Base-by-base conservation (phyloP, 352 stramenopile species). In the Pythium aristosporum region DNA sequence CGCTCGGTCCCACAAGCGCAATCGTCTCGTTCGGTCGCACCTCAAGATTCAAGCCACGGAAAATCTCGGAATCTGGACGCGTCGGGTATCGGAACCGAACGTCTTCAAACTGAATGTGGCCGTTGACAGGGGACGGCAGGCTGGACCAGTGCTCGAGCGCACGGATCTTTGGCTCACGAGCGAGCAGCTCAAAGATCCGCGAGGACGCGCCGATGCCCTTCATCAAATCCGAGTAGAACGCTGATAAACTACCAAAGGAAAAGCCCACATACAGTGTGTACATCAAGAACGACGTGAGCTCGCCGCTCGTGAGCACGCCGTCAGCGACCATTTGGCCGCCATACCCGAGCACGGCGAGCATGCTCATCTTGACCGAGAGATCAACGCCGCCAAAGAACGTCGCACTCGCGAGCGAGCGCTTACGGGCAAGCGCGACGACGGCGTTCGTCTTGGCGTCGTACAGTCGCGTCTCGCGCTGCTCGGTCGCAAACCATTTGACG, bases 201-300 rank as follows among this genome's bases (percentile, higher is more conserved):
- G 81, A 75, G 5, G 88, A 94, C 2, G 94, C 91, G 44, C 91
- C 92, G 18, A 97, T 84, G 13, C 88, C 89, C 65, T 96, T 96
- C 75, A 97, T 96, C 49, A 85, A 43, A 63, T 89, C 82, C n/a
- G 89, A 87, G 71, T 98, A 98, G 30, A 97, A 96, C 8, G 85
- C 92, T 12, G 89, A 97, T 42, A 98, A 66, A 18, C 85, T 83
- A n/a, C 82, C 89, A 37, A 98, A 87, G 11, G 79, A 91, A 57
- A 88, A 87, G 8, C 90, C 92, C 18, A 98, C 92, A 48, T 97
- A 95, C 39, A 98, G 78, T 20, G 93, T 93, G 71, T 98, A 98
- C 60, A 97, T 82, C 58, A 98, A 68, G 75, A 98, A 98, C 1
- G 92, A 94, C 20, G 91, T 97, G 32, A 98, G 82, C 32, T 94